phyloP scores from a whole-genome alignment of 2,329 filamentous ascomycete species.

The Alternaria tenuissima region DNA sequence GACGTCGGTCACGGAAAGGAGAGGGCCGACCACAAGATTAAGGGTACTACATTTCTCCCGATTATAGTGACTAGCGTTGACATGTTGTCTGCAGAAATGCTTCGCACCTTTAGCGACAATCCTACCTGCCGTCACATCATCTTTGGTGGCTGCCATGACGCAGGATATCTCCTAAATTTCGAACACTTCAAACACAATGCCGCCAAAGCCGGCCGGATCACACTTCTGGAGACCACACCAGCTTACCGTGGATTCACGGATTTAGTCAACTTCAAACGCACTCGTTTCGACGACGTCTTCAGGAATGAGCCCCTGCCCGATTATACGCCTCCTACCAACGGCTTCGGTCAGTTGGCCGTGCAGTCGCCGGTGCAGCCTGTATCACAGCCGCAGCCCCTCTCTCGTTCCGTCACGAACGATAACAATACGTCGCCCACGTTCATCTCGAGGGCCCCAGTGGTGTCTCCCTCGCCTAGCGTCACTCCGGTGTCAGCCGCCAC shows the following conservation, averaged over 20 bases:
- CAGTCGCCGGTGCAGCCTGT: constrained; percentile 20
- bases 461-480: constrained; percentile 30
- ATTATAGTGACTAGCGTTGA: constrained; percentile 12
- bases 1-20: constrained; percentile 59
- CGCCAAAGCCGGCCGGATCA: constrained; percentile 50
- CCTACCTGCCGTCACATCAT: constrained; percentile 58
- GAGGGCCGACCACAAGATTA: constrained; percentile 58
- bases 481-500: constrained; percentile 26
- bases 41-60: constrained; percentile 36
- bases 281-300: constrained; percentile 55
- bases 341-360: constrained; percentile 2
- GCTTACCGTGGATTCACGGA: constrained; percentile 52
- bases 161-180: constrained; percentile 56
- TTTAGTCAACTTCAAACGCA: constrained; percentile 51
- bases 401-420: constrained; percentile 24
- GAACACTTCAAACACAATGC: constrained; percentile 56
- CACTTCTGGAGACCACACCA: constrained; percentile 56
- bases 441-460: constrained; percentile 20
- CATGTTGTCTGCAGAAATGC: constrained; percentile 46
- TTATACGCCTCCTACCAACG: constrained; percentile 17
- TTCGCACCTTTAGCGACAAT: constrained; percentile 57
- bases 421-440: constrained; percentile 22
- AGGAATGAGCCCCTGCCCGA: constrained; percentile 52
- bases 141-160: constrained; percentile 59
- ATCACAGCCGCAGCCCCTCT: constrained; percentile 24